Evolutionary conservation across 2,329 filamentous ascomycete genomes (phyloP), one percentile per base, ranked within the genome.

Genomic region (Colletotrichum costaricense): DNA sequence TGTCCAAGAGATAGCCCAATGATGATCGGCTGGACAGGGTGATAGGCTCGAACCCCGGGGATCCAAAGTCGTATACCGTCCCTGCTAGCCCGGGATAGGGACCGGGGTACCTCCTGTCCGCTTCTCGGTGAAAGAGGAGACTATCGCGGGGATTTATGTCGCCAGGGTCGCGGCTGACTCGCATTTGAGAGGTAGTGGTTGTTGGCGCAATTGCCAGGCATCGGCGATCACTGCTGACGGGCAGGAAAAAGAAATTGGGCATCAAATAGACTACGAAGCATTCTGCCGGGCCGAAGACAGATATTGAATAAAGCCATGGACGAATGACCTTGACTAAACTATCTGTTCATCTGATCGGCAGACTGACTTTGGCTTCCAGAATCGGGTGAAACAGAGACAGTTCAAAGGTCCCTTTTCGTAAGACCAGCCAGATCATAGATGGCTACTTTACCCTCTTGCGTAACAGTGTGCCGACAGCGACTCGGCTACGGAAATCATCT

Each of bases 341-440:
- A 12, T 3, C 65, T 68, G 55, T 72, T 69, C 65, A 42, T 63
- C 69, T 63, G 52, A 68, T 64, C 30, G 24, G 14, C 7, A 12
- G 22, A 63, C 56, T 58, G 9, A 68, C 57, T 67, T 49, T 63
- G 49, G n/a, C 55, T 16, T 22, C 14, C 49, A 52, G 22, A 62
- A 62, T 71, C 56, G 68, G n/a, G 42, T 62, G 68, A 67, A 62
- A 60, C 63, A 59, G 33, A 38, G 22, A 71, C 55, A 55, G 26
- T 28, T 46, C 35, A 28, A 22, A 60, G 8, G 14, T 46, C 4
- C 22, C 22, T 60, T 8, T 33, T 14, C 38, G 7, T 28, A 33
- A 49, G 42, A 22, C 42, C 42, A 49, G 42, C 19, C 42, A n/a
- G 22, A 46, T 55, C 58, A 42, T 9, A 28, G 30, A 16, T 49